phyloP scores from a whole-genome alignment of 1,284 basidiomycete genomes.

The Phellinidium pouzarii region DNA sequence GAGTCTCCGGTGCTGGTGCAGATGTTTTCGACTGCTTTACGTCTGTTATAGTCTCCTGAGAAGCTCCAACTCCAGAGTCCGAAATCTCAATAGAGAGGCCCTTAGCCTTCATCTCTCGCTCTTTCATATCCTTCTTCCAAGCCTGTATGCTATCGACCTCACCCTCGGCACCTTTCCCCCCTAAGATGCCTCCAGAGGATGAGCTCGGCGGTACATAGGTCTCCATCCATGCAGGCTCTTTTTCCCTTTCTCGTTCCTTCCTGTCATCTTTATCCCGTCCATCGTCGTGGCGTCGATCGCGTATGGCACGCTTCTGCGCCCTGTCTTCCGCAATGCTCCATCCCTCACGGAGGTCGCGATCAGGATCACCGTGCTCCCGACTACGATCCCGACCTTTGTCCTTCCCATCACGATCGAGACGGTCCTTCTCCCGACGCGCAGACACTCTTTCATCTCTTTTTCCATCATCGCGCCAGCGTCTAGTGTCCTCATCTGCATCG shows the following conservation, averaged over 20 bases:
- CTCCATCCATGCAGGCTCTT: conserved; percentile 89
- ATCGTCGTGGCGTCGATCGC: conserved; percentile 46
- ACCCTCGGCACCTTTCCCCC: conserved; percentile 51
- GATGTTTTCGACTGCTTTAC: conserved; percentile 12
- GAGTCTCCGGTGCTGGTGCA: conserved; percentile 30
- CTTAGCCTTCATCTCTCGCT: conserved; percentile 56
- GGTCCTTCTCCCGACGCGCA: conserved; percentile 33
- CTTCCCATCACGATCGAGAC: conserved; percentile 34
- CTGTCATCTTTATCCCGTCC: conserved; percentile 45
- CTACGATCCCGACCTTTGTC: conserved; percentile 32
- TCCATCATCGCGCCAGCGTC: conserved; percentile 19
- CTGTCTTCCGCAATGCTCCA: conserved; percentile 59
- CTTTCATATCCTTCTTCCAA: conserved; percentile 84
- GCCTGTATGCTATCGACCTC: conserved; percentile 83
- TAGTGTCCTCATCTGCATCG: conserved; percentile 18
- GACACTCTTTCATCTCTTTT: conserved; percentile 17
- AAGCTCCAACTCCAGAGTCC: conserved; percentile 26
- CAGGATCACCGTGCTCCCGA: conserved; percentile 31
- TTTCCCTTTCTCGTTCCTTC: conserved; percentile 62
- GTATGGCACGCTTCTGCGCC: conserved; percentile 46
- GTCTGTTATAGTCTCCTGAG: conserved; percentile 11
- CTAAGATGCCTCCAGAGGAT: conserved; percentile 53
- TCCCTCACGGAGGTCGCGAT: conserved; percentile 29
- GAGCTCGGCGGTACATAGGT: conserved; percentile 61
- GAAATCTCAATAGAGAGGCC: conserved; percentile 19